Conservation (phyloP, 208 protist genomes). For the Crithidia acanthocephali region DNA sequence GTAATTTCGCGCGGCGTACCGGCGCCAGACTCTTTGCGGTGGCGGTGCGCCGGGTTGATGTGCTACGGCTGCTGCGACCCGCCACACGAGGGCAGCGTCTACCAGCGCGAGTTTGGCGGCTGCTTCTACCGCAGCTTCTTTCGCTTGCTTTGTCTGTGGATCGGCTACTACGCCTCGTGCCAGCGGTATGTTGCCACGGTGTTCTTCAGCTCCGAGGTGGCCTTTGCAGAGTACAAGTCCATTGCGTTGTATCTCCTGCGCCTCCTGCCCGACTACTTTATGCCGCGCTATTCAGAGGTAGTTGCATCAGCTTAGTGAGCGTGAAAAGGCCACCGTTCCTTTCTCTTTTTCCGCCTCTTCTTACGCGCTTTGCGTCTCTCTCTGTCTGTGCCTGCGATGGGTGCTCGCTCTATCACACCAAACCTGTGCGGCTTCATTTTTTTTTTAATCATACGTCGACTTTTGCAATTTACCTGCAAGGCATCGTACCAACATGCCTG, state of each 20-base stretch:
- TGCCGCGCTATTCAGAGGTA: conserved; percentile 29
- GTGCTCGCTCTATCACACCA: no score
- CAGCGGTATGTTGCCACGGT: conserved; percentile 85
- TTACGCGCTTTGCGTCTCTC: neutral
- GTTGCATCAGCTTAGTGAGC: neutral
- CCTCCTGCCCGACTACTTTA: conserved; percentile 74
- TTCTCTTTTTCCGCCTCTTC: conserved; percentile 3
- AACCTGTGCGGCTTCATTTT: no score
- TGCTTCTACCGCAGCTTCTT: conserved; percentile 88
- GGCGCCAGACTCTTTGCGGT: conserved; percentile 14
- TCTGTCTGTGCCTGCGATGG: neutral
- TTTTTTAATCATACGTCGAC: no score
- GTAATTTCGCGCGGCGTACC: conserved; percentile 6
- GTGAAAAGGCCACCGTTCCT: no score
- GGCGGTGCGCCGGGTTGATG: conserved; percentile 30
- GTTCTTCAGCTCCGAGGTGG: conserved; percentile 82
- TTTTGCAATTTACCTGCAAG: no score
- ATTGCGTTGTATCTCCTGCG: conserved; percentile 71
- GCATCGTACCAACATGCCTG: no score
- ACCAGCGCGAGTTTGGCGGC: conserved; percentile 62
- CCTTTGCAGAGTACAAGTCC: conserved; percentile 78
- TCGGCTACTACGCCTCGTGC: conserved; percentile 78
- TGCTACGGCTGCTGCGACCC: conserved; percentile 65
- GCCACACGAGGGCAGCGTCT: conserved; percentile 46
- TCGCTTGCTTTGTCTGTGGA: conserved; percentile 82